Percentiles rank a stretch among this genome's conserved stretches.
Evolutionary conservation across 2,329 filamentous ascomycete genomes (phyloP).

Genomic region (Dactylellina leptospora): DNA sequence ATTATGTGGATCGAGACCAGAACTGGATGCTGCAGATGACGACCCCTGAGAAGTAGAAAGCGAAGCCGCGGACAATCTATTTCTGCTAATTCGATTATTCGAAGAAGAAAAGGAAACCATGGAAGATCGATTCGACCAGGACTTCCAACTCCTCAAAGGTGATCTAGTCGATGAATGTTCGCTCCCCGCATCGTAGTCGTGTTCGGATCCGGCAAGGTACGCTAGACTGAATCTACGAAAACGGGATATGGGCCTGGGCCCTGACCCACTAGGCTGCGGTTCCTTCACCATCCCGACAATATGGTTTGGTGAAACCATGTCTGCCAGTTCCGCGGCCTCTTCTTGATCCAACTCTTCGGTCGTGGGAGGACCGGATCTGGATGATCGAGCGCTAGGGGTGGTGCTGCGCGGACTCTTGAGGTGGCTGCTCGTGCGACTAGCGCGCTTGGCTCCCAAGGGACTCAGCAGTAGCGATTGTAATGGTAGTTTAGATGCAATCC

Average conservation of each 20-base stretch:
- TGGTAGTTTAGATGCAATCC: constrained; percentile 25
- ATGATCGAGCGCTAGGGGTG: constrained; percentile 13
- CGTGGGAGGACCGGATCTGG: not conserved
- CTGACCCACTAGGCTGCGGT: constrained; percentile 13
- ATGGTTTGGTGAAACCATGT: constrained; percentile 39
- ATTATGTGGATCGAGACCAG: constrained; percentile 20
- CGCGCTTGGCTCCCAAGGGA: constrained; percentile 28
- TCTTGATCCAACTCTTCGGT: constrained; percentile 23
- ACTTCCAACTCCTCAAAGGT: constrained; percentile 42
- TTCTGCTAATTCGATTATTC: constrained; percentile 22
- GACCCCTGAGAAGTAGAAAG: constrained; percentile 40
- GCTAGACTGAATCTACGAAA: constrained; percentile 51
- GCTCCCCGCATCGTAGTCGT: constrained; percentile 43
- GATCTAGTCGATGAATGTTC: constrained; percentile 43
- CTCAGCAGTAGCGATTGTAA: constrained; percentile 36
- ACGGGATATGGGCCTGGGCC: constrained; percentile 20
- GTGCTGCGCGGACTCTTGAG: not conserved
- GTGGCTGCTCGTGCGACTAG: not conserved
- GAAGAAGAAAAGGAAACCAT: constrained; percentile 34
- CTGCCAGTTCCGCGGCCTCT: constrained; percentile 23
- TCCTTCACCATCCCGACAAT: constrained; percentile 27
- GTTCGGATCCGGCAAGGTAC: constrained; percentile 50
- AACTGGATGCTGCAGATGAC: constrained; percentile 17
- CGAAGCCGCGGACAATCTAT: constrained; percentile 27
- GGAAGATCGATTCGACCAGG: constrained; percentile 47